Evolutionary conservation across 768 basidiomycete genomes (phyloP).

Genomic region (Phaeolepiota aurea): DNA sequence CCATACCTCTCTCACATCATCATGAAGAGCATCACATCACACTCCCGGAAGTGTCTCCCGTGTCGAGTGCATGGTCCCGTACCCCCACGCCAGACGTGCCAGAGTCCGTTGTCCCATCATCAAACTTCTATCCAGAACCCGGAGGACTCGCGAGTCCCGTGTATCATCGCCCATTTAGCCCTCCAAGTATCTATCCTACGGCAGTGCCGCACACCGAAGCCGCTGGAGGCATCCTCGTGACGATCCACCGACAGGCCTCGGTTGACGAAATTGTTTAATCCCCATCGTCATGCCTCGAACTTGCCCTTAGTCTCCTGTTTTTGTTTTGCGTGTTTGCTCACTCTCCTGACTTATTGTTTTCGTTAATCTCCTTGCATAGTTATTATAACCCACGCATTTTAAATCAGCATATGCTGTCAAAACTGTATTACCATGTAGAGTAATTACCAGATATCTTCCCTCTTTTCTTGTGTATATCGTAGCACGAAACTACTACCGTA

Average conservation of each 20-base stretch:
- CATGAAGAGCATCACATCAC: not conserved
- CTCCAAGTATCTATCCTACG: slow-evolving; percentile 9
- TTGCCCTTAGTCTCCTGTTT: too few species aligned
- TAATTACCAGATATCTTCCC: too few species aligned
- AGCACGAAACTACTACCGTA: too few species aligned
- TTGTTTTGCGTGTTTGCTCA: too few species aligned
- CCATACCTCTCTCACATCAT: not conserved
- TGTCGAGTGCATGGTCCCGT: not conserved
- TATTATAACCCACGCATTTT: too few species aligned
- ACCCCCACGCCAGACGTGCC: not conserved
- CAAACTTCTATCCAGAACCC: not conserved
- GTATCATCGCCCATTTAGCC: slow-evolving; percentile 8
- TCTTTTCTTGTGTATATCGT: too few species aligned
- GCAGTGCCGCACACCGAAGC: slow-evolving; percentile 3
- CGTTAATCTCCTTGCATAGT: too few species aligned
- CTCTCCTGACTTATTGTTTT: too few species aligned
- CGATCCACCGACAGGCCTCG: slow-evolving; percentile 15
- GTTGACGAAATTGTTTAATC: slow-evolving; percentile 12
- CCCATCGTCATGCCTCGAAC: too few species aligned
- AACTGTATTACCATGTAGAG: too few species aligned
- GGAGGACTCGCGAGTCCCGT: slow-evolving; percentile 1
- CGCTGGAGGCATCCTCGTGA: slow-evolving; percentile 9
- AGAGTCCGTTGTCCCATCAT: not conserved
- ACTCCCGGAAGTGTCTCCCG: not conserved
- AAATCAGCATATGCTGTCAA: too few species aligned